Conservation (phyloP, 129 eudicot species). For the Lactuca saligna region DNA sequence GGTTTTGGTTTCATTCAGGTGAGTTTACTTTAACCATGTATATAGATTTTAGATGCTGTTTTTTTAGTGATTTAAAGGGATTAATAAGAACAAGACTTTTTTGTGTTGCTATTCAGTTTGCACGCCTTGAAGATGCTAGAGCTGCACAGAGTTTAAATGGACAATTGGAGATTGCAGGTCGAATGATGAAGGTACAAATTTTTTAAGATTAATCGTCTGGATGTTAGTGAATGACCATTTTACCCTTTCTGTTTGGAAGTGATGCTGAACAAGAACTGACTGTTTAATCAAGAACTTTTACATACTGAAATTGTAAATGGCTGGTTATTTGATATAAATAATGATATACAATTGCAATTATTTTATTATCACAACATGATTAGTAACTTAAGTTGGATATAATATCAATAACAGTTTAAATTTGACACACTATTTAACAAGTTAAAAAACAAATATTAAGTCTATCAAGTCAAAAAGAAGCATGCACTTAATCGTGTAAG, state of each 20-base stretch:
- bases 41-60: too few species aligned
- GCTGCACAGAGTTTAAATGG: constrained; percentile 84
- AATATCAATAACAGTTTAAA: too few species aligned
- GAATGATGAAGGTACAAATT: constrained; percentile 67
- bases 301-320: background rate
- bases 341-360: background rate
- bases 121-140: constrained; percentile 80
- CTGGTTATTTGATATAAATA: background rate
- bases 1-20: constrained; percentile 97
- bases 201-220: background rate
- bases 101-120: constrained; percentile 52
- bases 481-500: background rate
- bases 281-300: too few species aligned
- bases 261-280: too few species aligned
- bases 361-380: too few species aligned
- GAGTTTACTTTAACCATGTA: constrained; percentile 9
- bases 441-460: background rate
- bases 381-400: too few species aligned
- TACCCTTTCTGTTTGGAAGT: too few species aligned
- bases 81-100: background rate
- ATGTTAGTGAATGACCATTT: too few species aligned
- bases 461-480: too few species aligned
- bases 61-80: background rate
- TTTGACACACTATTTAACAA: background rate
- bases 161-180: constrained; percentile 89